Conservation (phyloP, 441 rosid genomes). For the Euphorbia schlechtendalii region DNA sequence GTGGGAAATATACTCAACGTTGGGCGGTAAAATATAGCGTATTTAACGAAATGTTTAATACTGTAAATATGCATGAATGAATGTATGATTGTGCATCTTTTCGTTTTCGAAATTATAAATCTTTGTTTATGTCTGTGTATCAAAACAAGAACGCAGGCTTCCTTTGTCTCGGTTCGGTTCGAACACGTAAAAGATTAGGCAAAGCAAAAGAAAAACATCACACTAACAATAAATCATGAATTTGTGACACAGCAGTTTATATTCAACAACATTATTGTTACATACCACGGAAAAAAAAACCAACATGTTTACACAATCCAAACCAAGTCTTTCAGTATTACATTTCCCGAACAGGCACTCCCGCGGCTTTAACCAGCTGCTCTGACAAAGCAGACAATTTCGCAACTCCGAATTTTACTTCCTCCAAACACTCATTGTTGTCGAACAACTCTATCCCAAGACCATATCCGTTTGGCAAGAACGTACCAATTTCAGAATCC, state of each 20-base stretch:
- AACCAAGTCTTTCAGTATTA: too few relatives aligned
- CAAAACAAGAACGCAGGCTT: too few relatives aligned
- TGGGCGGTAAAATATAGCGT: slow-evolving; percentile 4
- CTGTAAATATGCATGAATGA: not conserved
- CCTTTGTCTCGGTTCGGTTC: not conserved
- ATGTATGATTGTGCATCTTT: slow-evolving; percentile 3
- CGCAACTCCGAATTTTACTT: slow-evolving; percentile 50
- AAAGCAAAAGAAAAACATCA: not conserved
- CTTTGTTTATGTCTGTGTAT: too few relatives aligned
- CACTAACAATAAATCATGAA: slow-evolving; percentile 5
- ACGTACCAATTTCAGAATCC: slow-evolving; percentile 19
- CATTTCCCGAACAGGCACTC: slow-evolving; percentile 28
- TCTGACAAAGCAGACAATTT: slow-evolving; percentile 57
- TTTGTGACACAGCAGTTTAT: not conserved
- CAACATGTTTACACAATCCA: slow-evolving; percentile 7
- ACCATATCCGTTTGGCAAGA: slow-evolving; percentile 19
- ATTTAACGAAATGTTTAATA: slow-evolving; percentile 2
- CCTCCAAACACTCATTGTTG: slow-evolving; percentile 34
- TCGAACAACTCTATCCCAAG: slow-evolving; percentile 15
- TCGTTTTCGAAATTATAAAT: not conserved
- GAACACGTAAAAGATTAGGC: not conserved
- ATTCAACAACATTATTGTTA: not conserved
- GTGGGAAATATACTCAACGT: slow-evolving; percentile 51
- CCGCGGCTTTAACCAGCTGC: slow-evolving; percentile 58
- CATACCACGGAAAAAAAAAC: not conserved